These are phyloP conservation scores for Craterostigma plantagineum DNA, from an alignment of 257 asterid species.

Conservation along the genomic window DNA sequence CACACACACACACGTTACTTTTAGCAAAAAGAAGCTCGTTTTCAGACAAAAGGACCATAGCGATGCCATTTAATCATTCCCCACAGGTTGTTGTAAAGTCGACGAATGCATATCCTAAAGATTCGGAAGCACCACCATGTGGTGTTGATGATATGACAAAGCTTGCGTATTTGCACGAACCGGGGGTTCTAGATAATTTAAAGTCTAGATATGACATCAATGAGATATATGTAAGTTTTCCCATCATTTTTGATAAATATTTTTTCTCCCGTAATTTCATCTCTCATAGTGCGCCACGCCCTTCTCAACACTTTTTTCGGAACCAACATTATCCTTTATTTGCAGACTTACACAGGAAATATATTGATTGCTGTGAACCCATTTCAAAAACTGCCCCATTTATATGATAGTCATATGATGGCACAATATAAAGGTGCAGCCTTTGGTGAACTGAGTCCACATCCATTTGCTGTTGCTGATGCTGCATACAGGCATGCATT, in stretches of 20 bases:
- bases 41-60: too few relatives aligned
- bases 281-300: not conserved
- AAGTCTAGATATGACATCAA: slow-evolving; percentile 92
- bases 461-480: slow-evolving; percentile 98
- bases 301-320: not conserved
- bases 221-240: slow-evolving; percentile 72
- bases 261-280: not conserved
- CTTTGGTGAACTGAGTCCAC: slow-evolving; percentile 86
- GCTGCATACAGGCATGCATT: slow-evolving; percentile 78
- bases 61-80: not conserved
- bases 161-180: slow-evolving; percentile 97
- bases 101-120: slow-evolving; percentile 68
- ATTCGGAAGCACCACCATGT: slow-evolving; percentile 91
- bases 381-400: slow-evolving; percentile 75
- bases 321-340: not conserved
- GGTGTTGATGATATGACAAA: slow-evolving; percentile 99
- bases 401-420: slow-evolving; percentile 92
- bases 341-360: slow-evolving; percentile 90
- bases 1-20: not conserved
- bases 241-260: slow-evolving; percentile 5
- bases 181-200: slow-evolving; percentile 76
- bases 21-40: not conserved
- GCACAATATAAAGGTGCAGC: slow-evolving; percentile 71
- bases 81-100: slow-evolving; percentile 74
- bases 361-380: slow-evolving; percentile 95